Evolutionary conservation across 2,329 filamentous ascomycete species (phyloP).

Genomic region (Penicillium concentricum): DNA sequence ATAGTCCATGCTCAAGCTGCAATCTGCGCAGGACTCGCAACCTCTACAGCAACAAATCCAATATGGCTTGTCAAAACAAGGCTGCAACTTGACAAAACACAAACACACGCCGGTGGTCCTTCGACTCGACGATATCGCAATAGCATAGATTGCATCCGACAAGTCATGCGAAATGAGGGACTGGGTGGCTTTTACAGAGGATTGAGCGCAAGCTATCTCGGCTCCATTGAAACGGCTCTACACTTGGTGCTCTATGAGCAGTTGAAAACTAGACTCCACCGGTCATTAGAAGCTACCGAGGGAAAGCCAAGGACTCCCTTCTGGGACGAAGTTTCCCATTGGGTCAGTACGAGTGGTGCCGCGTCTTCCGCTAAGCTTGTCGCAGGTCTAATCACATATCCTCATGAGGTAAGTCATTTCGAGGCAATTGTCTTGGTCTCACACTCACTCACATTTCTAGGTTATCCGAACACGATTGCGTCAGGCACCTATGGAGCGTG

Average conservation of each 20-base stretch:
- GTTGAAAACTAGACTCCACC: slow-evolving; percentile 30
- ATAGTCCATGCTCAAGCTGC: slow-evolving; percentile 37
- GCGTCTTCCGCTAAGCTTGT: slow-evolving; percentile 36
- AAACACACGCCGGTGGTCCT: slow-evolving; percentile 24
- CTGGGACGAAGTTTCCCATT: slow-evolving; percentile 27
- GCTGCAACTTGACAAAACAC: slow-evolving; percentile 53
- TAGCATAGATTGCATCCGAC: slow-evolving; percentile 67
- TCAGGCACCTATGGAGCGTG: slow-evolving; percentile 37
- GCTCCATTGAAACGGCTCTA: slow-evolving; percentile 37
- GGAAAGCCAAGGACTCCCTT: slow-evolving; percentile 19
- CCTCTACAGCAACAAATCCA: slow-evolving; percentile 39
- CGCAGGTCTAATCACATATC: slow-evolving; percentile 36
- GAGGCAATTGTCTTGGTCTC: neutral
- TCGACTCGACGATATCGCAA: slow-evolving; percentile 39
- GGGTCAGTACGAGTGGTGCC: slow-evolving; percentile 35
- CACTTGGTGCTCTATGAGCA: slow-evolving; percentile 39
- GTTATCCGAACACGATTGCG: slow-evolving; percentile 38
- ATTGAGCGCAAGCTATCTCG: slow-evolving; percentile 66
- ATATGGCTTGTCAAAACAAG: slow-evolving; percentile 64
- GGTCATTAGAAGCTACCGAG: slow-evolving; percentile 20
- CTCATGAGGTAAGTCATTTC: slow-evolving; percentile 31
- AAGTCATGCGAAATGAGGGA: slow-evolving; percentile 83
- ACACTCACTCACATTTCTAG: slow-evolving; percentile 15
- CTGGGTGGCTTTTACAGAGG: slow-evolving; percentile 84
- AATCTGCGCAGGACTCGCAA: slow-evolving; percentile 36